Evolutionary conservation across 2,329 filamentous ascomycete genomes (phyloP), one percentile per base, ranked within the genome.

Genomic region (Grosmannia penicillata): DNA sequence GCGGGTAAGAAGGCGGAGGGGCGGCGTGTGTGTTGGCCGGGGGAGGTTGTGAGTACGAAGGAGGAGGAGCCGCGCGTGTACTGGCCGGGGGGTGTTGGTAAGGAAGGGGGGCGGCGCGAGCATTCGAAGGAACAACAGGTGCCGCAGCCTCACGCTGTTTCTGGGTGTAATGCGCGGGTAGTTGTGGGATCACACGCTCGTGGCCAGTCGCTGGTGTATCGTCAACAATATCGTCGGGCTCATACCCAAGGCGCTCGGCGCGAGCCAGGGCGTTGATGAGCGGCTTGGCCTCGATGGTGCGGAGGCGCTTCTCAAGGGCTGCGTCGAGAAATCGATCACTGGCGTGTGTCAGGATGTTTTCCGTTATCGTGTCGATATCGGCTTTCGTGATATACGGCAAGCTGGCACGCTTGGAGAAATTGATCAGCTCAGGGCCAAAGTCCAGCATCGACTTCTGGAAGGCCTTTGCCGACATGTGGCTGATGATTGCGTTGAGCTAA

Each of bases 161-260:
- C n/a, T n/a, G n/a, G n/a, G n/a, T n/a, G n/a, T n/a, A n/a, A n/a
- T n/a, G n/a, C n/a, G n/a, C n/a, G n/a, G n/a, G n/a, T n/a, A n/a
- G 40, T 22, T 40, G 37, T 3, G 49, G 49, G 3, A 64, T 57
- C 15, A 63, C 57, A 21, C 52, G 54, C 42, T 65, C 62, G 24
- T 52, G 48, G 22, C 53, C 33, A 43, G 54, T 55, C 41, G 62
- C 57, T 22, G 48, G 43, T 17, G 51, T 28, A 15, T 66, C 62
- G 24, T 65, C 60, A 11, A 71, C 54, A 4, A 69, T 56, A 38
- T 75, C 71, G 24, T 56, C 53, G 0, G 58, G 55, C 36, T 72
- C 63, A 39, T 75, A 75, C 3, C 72, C 72, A 0, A 75, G 60
- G 3, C 72, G 66, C 46, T 72, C 68, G 2, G 70, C 69, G 26